A percentile compares a stretch with the other conserved stretches of the same genome.
phyloP scores from a whole-genome alignment of 345 rosid species.

The Eucalyptus caleyi region DNA sequence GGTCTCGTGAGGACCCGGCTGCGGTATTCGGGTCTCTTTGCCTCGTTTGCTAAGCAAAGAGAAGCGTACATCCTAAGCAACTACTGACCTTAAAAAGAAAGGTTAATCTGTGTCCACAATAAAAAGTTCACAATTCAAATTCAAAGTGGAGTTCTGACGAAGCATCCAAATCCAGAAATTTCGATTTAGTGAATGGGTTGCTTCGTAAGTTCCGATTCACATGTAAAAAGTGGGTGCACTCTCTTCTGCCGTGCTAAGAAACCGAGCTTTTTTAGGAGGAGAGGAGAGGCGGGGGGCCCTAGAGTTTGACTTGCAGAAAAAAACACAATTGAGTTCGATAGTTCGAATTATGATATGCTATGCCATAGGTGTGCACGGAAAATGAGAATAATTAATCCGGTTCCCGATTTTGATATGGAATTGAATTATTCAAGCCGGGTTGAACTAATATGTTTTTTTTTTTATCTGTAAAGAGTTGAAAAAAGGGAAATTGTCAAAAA shows the following conservation, averaged over 20 bases:
- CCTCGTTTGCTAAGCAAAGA: not conserved
- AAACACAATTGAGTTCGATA: not conserved
- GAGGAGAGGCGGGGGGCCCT: not conserved
- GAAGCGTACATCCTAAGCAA: not conserved
- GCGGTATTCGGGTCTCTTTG: not conserved
- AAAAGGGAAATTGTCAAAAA: too few species aligned
- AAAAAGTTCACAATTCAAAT: fast-evolving
- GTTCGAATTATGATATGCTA: not conserved
- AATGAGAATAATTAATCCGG: too few species aligned
- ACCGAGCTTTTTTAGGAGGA: not conserved
- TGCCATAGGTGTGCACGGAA: not conserved
- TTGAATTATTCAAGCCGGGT: fast-evolving
- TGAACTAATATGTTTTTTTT: too few species aligned
- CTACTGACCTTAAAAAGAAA: not conserved
- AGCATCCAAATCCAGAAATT: not conserved
- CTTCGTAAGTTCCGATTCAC: not conserved
- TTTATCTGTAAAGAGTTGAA: too few species aligned
- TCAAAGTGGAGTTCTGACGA: not conserved
- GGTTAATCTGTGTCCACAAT: not conserved
- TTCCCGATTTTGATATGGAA: too few species aligned
- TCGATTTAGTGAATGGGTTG: not conserved
- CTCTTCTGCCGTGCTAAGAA: not conserved
- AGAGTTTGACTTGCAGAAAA: not conserved
- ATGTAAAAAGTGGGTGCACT: not conserved
- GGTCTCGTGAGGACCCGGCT: not conserved